Base-by-base conservation (phyloP, 768 basidiomycete genomes). In the Cytidiella melzeri region DNA sequence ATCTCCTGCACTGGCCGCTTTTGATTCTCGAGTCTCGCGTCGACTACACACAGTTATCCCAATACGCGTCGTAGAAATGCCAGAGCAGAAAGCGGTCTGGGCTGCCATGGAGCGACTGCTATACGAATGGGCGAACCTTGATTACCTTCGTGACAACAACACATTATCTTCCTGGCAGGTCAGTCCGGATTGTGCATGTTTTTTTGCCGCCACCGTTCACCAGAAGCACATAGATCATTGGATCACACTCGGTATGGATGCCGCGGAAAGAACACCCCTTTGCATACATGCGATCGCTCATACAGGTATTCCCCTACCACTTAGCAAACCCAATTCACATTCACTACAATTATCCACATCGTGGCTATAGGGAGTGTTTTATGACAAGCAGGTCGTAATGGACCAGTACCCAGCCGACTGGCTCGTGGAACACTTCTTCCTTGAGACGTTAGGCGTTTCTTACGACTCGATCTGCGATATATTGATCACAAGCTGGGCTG, bases 11-110 rank as follows among this genome's bases (percentile, higher is more conserved):
- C 63, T 60, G 15, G 65, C 72, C 2, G 78, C 77, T 1, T 86
- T 90, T 42, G 85, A 90, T 56, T 80, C 84, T 0, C 70, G 74
- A 45, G 76, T 87, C 41, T 75, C 79, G 2, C 80, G 87, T n/a
- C 71, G 74, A 23, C 69, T 91, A 2, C 79, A 79, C 41, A 82
- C 79, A 25, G 79, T 77, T 48, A 77, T 86, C 55, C 88, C 88
- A 0, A 75, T 86, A 18, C 78, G 83, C n/a, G 66, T 79, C 4
- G 66, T 87, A 7, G 66, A 70, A 21, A 58, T 82, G 1, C 78
- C 79, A 0, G 56, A 73, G 4, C 66, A 74, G 41, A 67, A 73
- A 25, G 61, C 70, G 2, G 76, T 74, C 0, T 90, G 83, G 78
- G 56, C 72, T 23, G 67, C 70, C 1, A 55, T 87, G 1, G 62